Conservation (phyloP, 805 yeast genomes). For the Barnettozyma sp. region DNA sequence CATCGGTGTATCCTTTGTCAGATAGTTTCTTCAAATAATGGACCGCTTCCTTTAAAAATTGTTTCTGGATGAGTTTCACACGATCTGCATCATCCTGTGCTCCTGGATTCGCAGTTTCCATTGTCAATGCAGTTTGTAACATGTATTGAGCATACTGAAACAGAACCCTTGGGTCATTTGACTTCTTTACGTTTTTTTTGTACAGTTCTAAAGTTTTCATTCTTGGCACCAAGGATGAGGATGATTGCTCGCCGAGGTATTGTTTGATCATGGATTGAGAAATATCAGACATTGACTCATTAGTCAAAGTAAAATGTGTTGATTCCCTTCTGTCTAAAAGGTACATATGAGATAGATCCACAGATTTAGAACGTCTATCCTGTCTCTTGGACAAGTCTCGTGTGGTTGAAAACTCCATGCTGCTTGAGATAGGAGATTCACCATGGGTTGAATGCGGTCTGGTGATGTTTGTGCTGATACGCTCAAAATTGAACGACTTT, state of each 20-base stretch:
- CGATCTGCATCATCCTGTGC: slow-evolving; percentile 24
- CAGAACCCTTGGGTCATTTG: slow-evolving; percentile 79
- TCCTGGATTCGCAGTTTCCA: slow-evolving; percentile 28
- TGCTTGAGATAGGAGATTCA: slow-evolving; percentile 3
- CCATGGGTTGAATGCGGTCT: too few relatives aligned
- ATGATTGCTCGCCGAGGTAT: slow-evolving; percentile 45
- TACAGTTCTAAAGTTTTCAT: slow-evolving; percentile 82
- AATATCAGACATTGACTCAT: slow-evolving; percentile 40
- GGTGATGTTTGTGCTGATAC: too few relatives aligned
- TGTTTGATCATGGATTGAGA: slow-evolving; percentile 46
- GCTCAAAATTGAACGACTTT: slow-evolving; percentile 20
- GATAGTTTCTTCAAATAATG: slow-evolving; percentile 61
- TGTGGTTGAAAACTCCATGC: neutral
- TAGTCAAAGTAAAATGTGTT: slow-evolving; percentile 32
- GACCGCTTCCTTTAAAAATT: slow-evolving; percentile 71
- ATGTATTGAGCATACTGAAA: slow-evolving; percentile 89
- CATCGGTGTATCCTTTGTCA: slow-evolving; percentile 78
- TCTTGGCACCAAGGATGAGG: slow-evolving; percentile 54
- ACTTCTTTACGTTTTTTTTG: slow-evolving; percentile 74
- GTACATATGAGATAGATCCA: slow-evolving; percentile 37
- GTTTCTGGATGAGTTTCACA: slow-evolving; percentile 35
- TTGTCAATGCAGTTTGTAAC: slow-evolving; percentile 73
- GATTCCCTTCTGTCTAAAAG: slow-evolving; percentile 27
- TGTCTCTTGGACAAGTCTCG: slow-evolving; percentile 10
- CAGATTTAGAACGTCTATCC: slow-evolving; percentile 29